A percentile compares a stretch with the other conserved stretches of the same genome.
Conservation (phyloP, 2,329 filamentous ascomycete genomes). For the Exophiala phaeomuriformis region DNA sequence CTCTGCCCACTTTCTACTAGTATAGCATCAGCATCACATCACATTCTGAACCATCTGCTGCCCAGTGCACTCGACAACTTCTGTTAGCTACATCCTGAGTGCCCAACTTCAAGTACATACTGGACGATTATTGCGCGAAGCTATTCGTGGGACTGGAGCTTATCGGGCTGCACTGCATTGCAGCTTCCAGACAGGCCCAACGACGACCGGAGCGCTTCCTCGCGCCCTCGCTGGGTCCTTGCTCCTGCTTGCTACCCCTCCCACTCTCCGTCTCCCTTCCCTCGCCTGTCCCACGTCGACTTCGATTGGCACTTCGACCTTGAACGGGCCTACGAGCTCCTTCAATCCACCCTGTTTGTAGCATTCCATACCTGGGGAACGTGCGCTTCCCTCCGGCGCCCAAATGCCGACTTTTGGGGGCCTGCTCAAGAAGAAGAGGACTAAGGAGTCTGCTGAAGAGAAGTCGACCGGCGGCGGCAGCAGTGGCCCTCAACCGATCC, state of each 20-base stretch:
- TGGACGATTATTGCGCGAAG: not conserved
- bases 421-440: slow-evolving; percentile 97
- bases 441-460: slow-evolving; percentile 66
- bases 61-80: too few species aligned
- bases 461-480: slow-evolving; percentile 27
- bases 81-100: not conserved
- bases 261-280: slow-evolving; percentile 5
- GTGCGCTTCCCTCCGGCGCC: slow-evolving; percentile 21
- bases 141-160: slow-evolving; percentile 13
- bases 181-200: slow-evolving; percentile 10
- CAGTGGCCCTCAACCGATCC: slow-evolving; percentile 21
- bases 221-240: slow-evolving; percentile 13
- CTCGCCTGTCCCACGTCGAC: slow-evolving; percentile 16
- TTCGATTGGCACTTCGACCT: slow-evolving; percentile 12
- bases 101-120: not conserved
- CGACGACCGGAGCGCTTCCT: not conserved
- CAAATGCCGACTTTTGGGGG: slow-evolving; percentile 82
- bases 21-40: not conserved
- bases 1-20: not conserved
- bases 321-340: slow-evolving; percentile 16
- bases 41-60: not conserved
- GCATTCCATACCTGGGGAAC: slow-evolving; percentile 19
- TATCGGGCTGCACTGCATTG: slow-evolving; percentile 19
- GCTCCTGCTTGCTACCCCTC: slow-evolving; percentile 20
- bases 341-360: slow-evolving; percentile 13